Base-by-base conservation (phyloP, 2,329 filamentous ascomycete species). In the Colletotrichum simmondsii region DNA sequence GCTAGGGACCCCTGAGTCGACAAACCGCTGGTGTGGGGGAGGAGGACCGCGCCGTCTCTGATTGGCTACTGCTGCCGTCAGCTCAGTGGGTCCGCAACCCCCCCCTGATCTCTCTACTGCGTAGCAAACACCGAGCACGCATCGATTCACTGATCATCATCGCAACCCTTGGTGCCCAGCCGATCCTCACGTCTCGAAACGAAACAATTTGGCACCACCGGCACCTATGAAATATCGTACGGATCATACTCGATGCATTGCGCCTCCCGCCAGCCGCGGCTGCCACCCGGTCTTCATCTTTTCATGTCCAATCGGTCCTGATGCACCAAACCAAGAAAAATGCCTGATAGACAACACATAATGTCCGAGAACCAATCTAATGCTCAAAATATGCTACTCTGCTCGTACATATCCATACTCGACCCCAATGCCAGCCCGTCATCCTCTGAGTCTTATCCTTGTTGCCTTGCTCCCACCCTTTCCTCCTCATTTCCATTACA, bases 381-480 rank as follows among this genome's bases (percentile, higher is more conserved):
- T 73, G 71, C 71, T 64, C 62, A 67, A 49, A 56, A 37, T 62
- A 73, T 68, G 68, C 68, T 71, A 58, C 67, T 71, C 61, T 73
- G 62, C 62, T 73, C 71, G 71, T 73, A 73, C 71, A 73, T 54
- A 58, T 72, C 61, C 71, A 68, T 67, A 52, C 53, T 73, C 57
- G 68, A 42, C 68, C 56, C 42, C 42, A 10, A 68, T 72, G 68
- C 62, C 46, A 26, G 58, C 57, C 16, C 30, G 42, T n/a, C 37
- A 28, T n/a, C 35, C 30, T 56, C 46, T 30, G 42, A 32, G 32
- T 57, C 30, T 42, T 42, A 12, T 58, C 35, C 46, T 52, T 70
- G 37, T 73, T 71, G 71, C 68, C 52, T 52, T 61, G 32, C 59
- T 12, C 65, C 46, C 37, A 32, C 37, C 26, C 58, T 11, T 54